Base-by-base conservation (phyloP, 306 rosid species). In the Notholithocarpus densiflorus region DNA sequence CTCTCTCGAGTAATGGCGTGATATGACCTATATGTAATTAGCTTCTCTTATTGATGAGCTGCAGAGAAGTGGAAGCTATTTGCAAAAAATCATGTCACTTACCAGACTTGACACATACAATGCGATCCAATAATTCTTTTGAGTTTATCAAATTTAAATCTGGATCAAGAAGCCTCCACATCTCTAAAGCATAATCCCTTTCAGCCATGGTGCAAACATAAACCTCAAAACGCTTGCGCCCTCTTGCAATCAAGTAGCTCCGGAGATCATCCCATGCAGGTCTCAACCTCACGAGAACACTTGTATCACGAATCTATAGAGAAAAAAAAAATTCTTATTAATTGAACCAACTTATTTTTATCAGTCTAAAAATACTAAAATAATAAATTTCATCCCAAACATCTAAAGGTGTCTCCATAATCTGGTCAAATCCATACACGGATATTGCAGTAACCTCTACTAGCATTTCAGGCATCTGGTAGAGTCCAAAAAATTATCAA, bases 91-190 rank as follows among this genome's bases (percentile, higher is more conserved):
- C 64, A 79, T 74, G 69, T 51, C 65, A 74, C 91, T 90, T 85
- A 91, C 99, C 99, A 74, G 99, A 89, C 82, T 96, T 93, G 71
- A 96, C 99, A 78, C 99, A 96, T 27, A 96, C 99, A 65, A 96
- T 96, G 68, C 99, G 99, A 68, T 88, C 93, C 80, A 96, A 79
- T 80, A 90, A 82, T 77, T 90, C 97, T 81, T 88, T 91, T n/a
- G 93, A 83, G 82, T 86, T 90, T 86, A 96, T 96, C 91, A 96
- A 87, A 89, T 93, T 96, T 70, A 90, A 93, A 73, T 91, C 98
- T 73, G 99, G 99, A 88, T 96, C 99, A 78, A 96, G 98, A 89
- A 96, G 99, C 92, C 99, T 90, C 99, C 99, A 96, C 99, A 96
- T 96, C 88, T 96, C 99, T 34, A 96, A 88, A 21, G 99, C 99